Conservation (phyloP, 345 rosid genomes). For the Carallia pectinifolia region DNA sequence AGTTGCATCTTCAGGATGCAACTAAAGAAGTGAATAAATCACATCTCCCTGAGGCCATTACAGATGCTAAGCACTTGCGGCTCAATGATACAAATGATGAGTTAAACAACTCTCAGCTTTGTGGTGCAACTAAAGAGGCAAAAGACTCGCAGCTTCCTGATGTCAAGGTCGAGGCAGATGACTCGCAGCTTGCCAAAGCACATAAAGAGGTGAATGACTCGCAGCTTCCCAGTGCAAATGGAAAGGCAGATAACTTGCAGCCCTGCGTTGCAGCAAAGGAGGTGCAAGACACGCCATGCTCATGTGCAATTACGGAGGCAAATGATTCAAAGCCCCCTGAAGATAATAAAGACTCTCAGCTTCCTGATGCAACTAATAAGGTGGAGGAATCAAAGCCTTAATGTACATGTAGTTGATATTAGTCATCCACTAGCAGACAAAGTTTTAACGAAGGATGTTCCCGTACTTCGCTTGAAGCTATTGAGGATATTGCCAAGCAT, state of each 20-base stretch:
- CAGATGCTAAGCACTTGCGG: background rate
- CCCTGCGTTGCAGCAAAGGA: slow-evolving; percentile 1
- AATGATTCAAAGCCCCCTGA: background rate
- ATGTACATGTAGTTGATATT: slow-evolving; percentile 15
- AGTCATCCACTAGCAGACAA: slow-evolving; percentile 23
- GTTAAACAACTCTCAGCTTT: background rate
- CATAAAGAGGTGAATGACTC: slow-evolving; percentile 6
- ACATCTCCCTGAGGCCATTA: background rate
- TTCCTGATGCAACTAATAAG: slow-evolving; percentile 1
- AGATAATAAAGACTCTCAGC: background rate
- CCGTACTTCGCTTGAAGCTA: slow-evolving; percentile 22
- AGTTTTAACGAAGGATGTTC: slow-evolving; percentile 18
- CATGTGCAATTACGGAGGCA: background rate
- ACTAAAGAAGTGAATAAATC: background rate
- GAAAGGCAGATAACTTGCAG: background rate
- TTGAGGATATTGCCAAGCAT: slow-evolving; percentile 21
- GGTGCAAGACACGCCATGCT: background rate
- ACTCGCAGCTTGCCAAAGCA: background rate
- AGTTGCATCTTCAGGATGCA: background rate
- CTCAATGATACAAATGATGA: slow-evolving; percentile 2
- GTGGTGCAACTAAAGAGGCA: slow-evolving; percentile 2
- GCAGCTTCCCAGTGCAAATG: slow-evolving; percentile 1
- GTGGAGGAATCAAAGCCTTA: slow-evolving; percentile 11
- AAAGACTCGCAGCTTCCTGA: background rate
- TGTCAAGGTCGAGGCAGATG: slow-evolving; percentile 4